Conservation (phyloP, 1,284 basidiomycete species). For the Tylopilus sp. region DNA sequence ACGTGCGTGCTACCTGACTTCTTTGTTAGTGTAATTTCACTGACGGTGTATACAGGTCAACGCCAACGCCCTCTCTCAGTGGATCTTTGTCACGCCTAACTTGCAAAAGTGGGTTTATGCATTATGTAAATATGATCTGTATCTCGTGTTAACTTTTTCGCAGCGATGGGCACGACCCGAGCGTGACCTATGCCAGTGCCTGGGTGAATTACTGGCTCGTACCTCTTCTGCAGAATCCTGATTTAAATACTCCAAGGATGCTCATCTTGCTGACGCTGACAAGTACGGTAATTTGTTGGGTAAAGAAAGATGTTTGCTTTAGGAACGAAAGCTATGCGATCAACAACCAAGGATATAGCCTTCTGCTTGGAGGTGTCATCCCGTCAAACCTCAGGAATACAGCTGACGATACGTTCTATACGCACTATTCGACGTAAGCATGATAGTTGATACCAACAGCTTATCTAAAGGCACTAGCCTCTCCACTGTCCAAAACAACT, state of each 20-base stretch:
- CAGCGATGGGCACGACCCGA: constrained; percentile 52
- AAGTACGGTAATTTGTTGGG: constrained; percentile 21
- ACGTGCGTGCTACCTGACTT: constrained; percentile 34
- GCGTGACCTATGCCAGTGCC: constrained; percentile 43
- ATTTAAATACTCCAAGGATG: constrained; percentile 50
- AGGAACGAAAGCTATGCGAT: constrained; percentile 44
- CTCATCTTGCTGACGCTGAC: constrained; percentile 54
- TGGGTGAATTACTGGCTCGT: constrained; percentile 55
- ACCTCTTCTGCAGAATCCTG: constrained; percentile 45
- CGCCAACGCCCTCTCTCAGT: constrained; percentile 54
- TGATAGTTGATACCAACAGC: background rate
- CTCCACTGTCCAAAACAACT: constrained; percentile 63
- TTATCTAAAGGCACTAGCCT: constrained; percentile 32
- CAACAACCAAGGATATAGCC: constrained; percentile 46
- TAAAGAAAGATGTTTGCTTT: constrained; percentile 14
- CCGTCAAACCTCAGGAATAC: constrained; percentile 43
- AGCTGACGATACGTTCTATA: constrained; percentile 55
- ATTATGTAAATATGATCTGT: background rate
- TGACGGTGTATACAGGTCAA: constrained; percentile 12
- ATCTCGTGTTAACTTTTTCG: constrained; percentile 15
- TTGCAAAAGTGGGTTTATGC: constrained; percentile 29
- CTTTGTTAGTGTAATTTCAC: background rate
- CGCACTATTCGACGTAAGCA: constrained; percentile 55
- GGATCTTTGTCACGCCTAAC: constrained; percentile 64
- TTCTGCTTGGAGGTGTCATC: constrained; percentile 53